Base-by-base conservation (phyloP, 2,329 filamentous ascomycete species). In the Fusarium armeniacum region DNA sequence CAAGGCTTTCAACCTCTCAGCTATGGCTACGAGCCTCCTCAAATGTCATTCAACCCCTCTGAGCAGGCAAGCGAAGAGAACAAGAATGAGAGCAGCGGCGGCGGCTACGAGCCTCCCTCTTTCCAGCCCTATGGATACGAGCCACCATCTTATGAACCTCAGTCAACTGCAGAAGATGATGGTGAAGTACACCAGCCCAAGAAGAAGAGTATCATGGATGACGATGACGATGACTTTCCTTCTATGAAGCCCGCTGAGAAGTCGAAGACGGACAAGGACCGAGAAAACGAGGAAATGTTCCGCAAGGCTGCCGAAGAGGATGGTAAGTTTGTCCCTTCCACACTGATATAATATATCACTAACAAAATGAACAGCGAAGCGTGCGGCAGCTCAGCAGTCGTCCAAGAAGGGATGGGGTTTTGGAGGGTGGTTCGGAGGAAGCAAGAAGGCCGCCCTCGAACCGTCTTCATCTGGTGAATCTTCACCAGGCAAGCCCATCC, bases 211-310 rank as follows among this genome's bases (percentile, higher is more conserved):
- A 90, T 93, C 73, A 92, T 96, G 86, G 91, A 95, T 75, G 91
- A 95, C 69, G 92, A 95, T 30, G 91, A 94, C 15, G 92, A 93
- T 26, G 88, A 92, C 62, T 85, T 92, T 44, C 83, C 88, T 33
- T 81, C 82, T 9, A 67, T 82, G 44, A 83, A 78, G 43, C 3
- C 81, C 83, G 67, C 86, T 83, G 64, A 89, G 30, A 91, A 91
- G 77, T 86, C 81, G 3, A 90, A 91, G 77, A 82, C 86, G 40
- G 90, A 91, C 15, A 90, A 89, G 74, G 93, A 97, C 74, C 86
- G 88, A 26, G 91, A 93, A 78, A 94, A 94, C 49, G 91, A 93
- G 60, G 94, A 97, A 74, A 90, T 93, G 78, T 93, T 98, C 83
- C 88, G 90, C 58, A 93, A 91, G 78, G 93, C 93, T 28, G 95